These are phyloP conservation scores for Gonapodya sp. DNA, from an alignment of 192 early-diverging fungal genomes.

Conservation along the genomic window DNA sequence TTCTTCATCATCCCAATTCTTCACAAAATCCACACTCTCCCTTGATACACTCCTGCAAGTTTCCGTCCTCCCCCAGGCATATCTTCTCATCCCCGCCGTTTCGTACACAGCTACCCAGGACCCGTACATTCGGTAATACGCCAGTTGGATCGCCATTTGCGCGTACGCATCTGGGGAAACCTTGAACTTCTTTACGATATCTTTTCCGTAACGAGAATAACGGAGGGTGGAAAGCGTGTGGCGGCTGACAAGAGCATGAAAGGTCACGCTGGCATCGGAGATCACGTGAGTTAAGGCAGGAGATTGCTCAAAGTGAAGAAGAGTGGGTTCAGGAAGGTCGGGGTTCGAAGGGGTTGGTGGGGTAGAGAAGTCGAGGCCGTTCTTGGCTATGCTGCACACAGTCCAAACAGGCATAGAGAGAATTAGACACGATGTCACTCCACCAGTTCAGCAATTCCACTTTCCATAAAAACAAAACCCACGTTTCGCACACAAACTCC, in stretches of 20 bases:
- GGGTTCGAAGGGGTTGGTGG: constrained; percentile 28
- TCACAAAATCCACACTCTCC: constrained; percentile 36
- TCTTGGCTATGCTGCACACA: constrained; percentile 32
- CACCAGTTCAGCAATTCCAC: no score
- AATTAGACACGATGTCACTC: neutral
- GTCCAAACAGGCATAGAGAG: constrained; percentile 17
- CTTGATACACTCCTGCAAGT: constrained; percentile 70
- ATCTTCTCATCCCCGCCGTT: constrained; percentile 83
- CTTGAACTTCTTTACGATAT: constrained; percentile 70
- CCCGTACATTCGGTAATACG: constrained; percentile 86
- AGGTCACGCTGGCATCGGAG: constrained; percentile 60
- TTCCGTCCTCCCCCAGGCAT: constrained; percentile 89
- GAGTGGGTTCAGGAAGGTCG: constrained; percentile 52
- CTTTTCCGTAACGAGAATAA: constrained; percentile 88
- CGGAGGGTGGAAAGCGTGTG: constrained; percentile 77
- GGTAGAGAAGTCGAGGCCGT: constrained; percentile 67
- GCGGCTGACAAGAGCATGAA: constrained; percentile 64
- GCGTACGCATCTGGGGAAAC: constrained; percentile 64
- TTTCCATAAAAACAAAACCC: neutral
- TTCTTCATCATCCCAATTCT: neutral
- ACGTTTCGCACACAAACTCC: neutral
- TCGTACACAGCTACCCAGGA: constrained; percentile 79
- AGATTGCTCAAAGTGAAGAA: constrained; percentile 64
- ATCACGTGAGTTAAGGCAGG: constrained; percentile 48
- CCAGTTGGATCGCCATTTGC: constrained; percentile 93